Evolutionary conservation across 805 yeast genomes (phyloP).

Genomic region (Candida orba): DNA sequence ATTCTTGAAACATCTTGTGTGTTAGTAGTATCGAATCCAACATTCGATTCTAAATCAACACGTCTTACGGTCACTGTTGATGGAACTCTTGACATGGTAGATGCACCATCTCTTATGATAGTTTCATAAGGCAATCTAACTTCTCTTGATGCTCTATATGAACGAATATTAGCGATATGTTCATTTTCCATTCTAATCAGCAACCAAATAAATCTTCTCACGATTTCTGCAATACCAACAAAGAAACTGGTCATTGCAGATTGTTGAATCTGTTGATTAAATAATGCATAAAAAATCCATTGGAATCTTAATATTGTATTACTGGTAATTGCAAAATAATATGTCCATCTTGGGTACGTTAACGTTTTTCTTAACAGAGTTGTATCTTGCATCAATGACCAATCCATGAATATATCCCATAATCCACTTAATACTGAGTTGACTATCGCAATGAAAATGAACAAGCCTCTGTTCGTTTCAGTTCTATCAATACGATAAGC

Average conservation of each 20-base stretch:
- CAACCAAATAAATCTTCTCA: conserved; percentile 85
- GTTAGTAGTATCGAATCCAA: conserved; percentile 2
- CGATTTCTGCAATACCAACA: conserved; percentile 73
- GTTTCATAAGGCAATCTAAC: conserved; percentile 74
- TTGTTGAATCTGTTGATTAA: conserved; percentile 71
- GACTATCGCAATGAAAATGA: conserved; percentile 65
- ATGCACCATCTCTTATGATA: conserved; percentile 15
- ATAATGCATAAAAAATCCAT: conserved; percentile 87
- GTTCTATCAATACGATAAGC: conserved; percentile 61
- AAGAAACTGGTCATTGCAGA: conserved; percentile 81
- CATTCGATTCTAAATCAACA: conserved; percentile 7
- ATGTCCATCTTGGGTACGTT: conserved; percentile 52
- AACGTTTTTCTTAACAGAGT: conserved; percentile 63
- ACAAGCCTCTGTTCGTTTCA: conserved; percentile 37
- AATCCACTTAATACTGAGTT: conserved; percentile 62
- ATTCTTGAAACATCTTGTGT: neutral
- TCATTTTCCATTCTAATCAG: conserved; percentile 94
- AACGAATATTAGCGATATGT: conserved; percentile 82
- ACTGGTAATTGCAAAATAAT: conserved; percentile 65
- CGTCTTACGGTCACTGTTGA: neutral
- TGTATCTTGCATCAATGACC: conserved; percentile 77
- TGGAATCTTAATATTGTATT: conserved; percentile 78
- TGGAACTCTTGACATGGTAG: conserved; percentile 21
- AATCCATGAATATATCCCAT: conserved; percentile 96
- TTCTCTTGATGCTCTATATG: conserved; percentile 84